Percentiles rank a stretch among this genome's conserved stretches.
These are phyloP conservation scores for Biscogniauxia sp. DNA, from an alignment of 2,329 filamentous ascomycete genomes.

Conservation along the genomic window DNA sequence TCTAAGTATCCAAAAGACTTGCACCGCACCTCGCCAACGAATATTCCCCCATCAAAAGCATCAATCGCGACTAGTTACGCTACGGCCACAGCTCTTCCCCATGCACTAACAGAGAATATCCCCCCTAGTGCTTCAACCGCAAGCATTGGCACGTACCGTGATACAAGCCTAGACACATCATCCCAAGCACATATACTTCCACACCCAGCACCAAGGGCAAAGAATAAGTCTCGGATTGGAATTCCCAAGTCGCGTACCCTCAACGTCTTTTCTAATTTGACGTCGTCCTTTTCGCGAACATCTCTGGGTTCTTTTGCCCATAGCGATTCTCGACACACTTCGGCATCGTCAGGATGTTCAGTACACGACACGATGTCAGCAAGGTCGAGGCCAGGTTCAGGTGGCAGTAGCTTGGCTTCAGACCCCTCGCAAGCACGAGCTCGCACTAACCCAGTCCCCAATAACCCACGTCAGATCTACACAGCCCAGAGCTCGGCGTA, in stretches of 20 bases:
- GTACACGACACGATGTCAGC: background rate
- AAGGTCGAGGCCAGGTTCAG: conserved; percentile 3
- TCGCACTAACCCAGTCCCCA: background rate
- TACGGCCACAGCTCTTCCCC: conserved; percentile 6
- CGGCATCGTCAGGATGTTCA: conserved; percentile 18
- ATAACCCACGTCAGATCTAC: conserved; percentile 34
- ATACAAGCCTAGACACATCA: conserved; percentile 13
- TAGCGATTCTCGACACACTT: conserved; percentile 46
- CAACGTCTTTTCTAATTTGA: conserved; percentile 44
- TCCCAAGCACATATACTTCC: conserved; percentile 5
- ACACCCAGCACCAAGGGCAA: conserved; percentile 8
- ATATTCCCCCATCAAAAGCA: conserved; percentile 7
- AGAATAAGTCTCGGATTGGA: conserved; percentile 12
- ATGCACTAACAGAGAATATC: conserved; percentile 25
- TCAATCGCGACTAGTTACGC: conserved; percentile 15
- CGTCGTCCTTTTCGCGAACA: conserved; percentile 41
- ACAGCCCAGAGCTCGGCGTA: conserved; percentile 49
- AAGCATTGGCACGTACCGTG: conserved; percentile 12
- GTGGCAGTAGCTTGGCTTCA: conserved; percentile 5
- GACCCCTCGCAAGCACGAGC: conserved; percentile 8
- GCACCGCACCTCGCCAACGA: conserved; percentile 6
- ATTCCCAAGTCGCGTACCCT: conserved; percentile 47
- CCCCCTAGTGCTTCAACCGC: conserved; percentile 14
- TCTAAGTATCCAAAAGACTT: conserved; percentile 2
- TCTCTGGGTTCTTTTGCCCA: conserved; percentile 32